These are phyloP conservation scores for Boletus pseudopeckii DNA, from an alignment of 768 basidiomycete species.

Conservation along the genomic window DNA sequence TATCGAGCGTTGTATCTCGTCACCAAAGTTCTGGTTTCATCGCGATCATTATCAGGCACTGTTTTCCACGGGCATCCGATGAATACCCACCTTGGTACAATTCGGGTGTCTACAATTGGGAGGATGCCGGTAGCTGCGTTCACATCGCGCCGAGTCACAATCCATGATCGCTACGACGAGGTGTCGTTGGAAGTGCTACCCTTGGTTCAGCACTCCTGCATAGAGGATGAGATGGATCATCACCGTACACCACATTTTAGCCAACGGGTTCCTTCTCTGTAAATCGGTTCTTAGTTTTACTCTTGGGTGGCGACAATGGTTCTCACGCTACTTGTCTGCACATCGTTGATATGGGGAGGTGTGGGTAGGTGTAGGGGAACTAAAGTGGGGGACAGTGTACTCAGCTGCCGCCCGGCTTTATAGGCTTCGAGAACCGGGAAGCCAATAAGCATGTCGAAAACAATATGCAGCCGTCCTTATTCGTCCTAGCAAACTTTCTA, in stretches of 20 bases:
- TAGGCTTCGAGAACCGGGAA: slow-evolving; percentile 25
- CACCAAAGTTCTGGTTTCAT: slow-evolving; percentile 54
- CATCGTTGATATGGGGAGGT: slow-evolving; percentile 39
- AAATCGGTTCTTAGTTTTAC: slow-evolving; percentile 4
- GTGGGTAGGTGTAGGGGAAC: slow-evolving; percentile 1
- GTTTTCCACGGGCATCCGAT: slow-evolving; percentile 10
- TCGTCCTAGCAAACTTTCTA: slow-evolving; percentile 23
- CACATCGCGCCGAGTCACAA: slow-evolving; percentile 63
- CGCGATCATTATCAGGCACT: slow-evolving; percentile 6
- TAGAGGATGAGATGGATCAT: slow-evolving; percentile 10
- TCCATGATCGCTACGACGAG: slow-evolving; percentile 71
- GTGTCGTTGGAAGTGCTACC: slow-evolving; percentile 80
- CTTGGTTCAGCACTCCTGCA: slow-evolving; percentile 9
- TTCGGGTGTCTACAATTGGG: slow-evolving; percentile 48
- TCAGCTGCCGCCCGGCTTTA: slow-evolving; percentile 21
- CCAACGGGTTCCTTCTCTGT: slow-evolving; percentile 77
- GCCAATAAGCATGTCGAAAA: slow-evolving; percentile 26
- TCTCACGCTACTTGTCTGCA: slow-evolving; percentile 76
- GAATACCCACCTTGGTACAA: slow-evolving; percentile 54
- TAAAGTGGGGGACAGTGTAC: slow-evolving; percentile 11
- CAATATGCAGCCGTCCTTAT: slow-evolving; percentile 29
- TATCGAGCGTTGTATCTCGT: slow-evolving; percentile 64
- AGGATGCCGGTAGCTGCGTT: slow-evolving; percentile 60
- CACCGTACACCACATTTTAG: slow-evolving; percentile 58
- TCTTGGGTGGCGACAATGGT: background rate